Evolutionary conservation across 257 asterid genomes (phyloP), one percentile per base, ranked within the genome.

Genomic region (Solanum raphanifolium): DNA sequence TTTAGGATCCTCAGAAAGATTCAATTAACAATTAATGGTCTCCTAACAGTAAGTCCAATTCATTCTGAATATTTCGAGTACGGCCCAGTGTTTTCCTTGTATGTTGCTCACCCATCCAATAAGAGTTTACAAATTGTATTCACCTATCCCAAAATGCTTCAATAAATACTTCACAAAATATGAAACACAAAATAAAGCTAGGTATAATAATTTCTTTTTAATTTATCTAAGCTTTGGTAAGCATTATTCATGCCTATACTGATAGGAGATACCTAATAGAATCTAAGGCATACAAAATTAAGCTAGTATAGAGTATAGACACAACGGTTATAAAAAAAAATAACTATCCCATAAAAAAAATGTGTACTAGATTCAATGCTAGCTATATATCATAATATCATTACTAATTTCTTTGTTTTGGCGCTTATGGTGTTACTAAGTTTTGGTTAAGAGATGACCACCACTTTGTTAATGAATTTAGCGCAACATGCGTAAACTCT

Each of bases 401-500:
- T 27, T 35, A 43, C 10, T 27, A 81, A 15, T 81, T 27, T 46
- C 9, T 35, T 75, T 38, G n/a, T 27, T 79, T 79, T 79, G 85
- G 66, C 25, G 25, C 38, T 16, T 25, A 27, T 46, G 85, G 85
- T 46, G 66, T 79, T 43, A 43, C 85, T 29, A 46, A 81, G 15
- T 81, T 27, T 81, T 82, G 85, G 69, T 48, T 18, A 82, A 82
- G 85, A 82, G 11, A 82, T 29, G 85, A 34, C 82, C 73, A n/a
- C 68, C 86, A 48, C 79, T 76, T 62, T 43, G 69, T 87, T 82
- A 60, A 58, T 81, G 86, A 75, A 65, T 21, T 13, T 41, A 87
- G 82, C 86, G 81, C 87, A 79, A 87, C 58, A 79, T 79, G 41
- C 89, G 74, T 65, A 86, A 23, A 34, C 71, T 41, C 31, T 83